Percentiles rank a stretch among this genome's conserved stretches.
phyloP scores from a whole-genome alignment of 306 rosid species.

The Acmispon strigosus region DNA sequence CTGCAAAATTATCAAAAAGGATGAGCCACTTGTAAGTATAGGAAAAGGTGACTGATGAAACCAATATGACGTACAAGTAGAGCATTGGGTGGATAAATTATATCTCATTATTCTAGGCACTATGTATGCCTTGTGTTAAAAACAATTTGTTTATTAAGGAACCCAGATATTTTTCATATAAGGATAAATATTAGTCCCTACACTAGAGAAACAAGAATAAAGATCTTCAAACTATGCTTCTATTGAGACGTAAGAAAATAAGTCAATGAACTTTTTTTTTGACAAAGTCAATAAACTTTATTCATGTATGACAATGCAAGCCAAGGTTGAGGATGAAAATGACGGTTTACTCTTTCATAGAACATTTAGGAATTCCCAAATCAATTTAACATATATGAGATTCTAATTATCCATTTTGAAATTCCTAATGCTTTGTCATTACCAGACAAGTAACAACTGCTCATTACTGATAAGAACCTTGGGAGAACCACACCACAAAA shows the following conservation, averaged over 20 bases:
- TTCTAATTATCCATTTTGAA: neutral
- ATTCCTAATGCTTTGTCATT: neutral
- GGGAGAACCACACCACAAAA: too few species aligned
- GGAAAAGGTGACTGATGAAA: conserved; percentile 2
- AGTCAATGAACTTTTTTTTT: too few species aligned
- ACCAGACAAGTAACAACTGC: neutral
- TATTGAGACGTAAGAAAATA: too few species aligned
- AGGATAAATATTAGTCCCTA: too few species aligned
- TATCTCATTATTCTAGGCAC: neutral
- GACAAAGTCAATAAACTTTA: too few species aligned
- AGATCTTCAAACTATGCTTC: too few species aligned
- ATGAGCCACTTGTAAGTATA: conserved; percentile 3
- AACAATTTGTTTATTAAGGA: too few species aligned
- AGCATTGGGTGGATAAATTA: neutral
- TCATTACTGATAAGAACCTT: too few species aligned
- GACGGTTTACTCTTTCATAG: neutral
- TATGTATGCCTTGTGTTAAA: neutral
- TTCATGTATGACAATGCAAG: too few species aligned
- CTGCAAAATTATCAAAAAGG: conserved; percentile 45
- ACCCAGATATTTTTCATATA: too few species aligned
- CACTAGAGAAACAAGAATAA: too few species aligned
- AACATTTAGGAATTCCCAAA: neutral
- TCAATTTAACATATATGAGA: neutral
- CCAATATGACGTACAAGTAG: neutral
- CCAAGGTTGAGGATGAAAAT: too few species aligned